Evolutionary conservation across 176 grass and related monocot genomes (phyloP).

Genomic region (Eragrostis nindensis): DNA sequence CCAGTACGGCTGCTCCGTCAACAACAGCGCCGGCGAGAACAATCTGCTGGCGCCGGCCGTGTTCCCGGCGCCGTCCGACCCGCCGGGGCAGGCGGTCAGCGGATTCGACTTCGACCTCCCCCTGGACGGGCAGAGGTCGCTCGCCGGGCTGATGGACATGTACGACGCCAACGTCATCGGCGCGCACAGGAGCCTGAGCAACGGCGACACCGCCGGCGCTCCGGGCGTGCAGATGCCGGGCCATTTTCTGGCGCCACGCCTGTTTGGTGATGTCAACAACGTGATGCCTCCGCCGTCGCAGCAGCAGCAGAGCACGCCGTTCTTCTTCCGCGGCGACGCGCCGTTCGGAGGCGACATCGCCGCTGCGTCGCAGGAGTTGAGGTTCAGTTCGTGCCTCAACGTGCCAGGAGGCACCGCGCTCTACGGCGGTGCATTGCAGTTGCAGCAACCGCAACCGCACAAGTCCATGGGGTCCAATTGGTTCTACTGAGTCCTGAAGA

Average conservation of each 20-base stretch:
- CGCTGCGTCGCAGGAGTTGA: slow-evolving; percentile 31
- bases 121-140: slow-evolving; percentile 60
- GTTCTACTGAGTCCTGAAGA: slow-evolving; percentile 43
- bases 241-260: not conserved
- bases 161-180: slow-evolving; percentile 56
- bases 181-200: slow-evolving; percentile 26
- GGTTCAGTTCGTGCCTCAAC: slow-evolving; percentile 37
- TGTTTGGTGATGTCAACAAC: slow-evolving; percentile 31
- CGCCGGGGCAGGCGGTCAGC: slow-evolving; percentile 20
- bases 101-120: slow-evolving; percentile 53
- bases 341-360: slow-evolving; percentile 33
- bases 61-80: slow-evolving; percentile 38
- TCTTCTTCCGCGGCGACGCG: slow-evolving; percentile 29
- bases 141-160: slow-evolving; percentile 71
- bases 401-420: slow-evolving; percentile 23
- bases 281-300: not conserved
- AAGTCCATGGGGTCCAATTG: slow-evolving; percentile 36
- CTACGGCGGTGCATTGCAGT: slow-evolving; percentile 33
- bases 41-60: slow-evolving; percentile 38
- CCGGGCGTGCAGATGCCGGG: slow-evolving; percentile 17
- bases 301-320: slow-evolving; percentile 24
- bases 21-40: slow-evolving; percentile 35
- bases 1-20: slow-evolving; percentile 53
- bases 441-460: slow-evolving; percentile 34
- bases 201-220: not conserved